Base-by-base conservation (phyloP, 768 basidiomycete species). In the Kwoniella shandongensis region DNA sequence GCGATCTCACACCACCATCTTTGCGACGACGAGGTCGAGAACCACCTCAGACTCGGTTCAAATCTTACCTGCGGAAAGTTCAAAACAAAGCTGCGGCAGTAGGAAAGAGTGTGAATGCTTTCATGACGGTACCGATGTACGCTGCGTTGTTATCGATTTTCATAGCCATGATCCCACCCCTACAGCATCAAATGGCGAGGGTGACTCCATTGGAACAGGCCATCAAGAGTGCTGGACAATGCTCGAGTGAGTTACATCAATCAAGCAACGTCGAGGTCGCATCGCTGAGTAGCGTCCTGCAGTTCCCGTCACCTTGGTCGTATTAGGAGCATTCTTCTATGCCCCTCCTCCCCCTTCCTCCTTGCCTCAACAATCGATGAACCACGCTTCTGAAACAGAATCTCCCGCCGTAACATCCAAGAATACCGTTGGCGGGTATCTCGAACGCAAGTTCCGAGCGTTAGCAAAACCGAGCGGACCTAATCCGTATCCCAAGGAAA, bases 251-350 rank as follows among this genome's bases (percentile, higher is more conserved):
- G 74, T 66, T 32, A n/a, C n/a, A n/a, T n/a, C n/a, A n/a, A n/a
- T n/a, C n/a, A n/a, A n/a, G n/a, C n/a, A n/a, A n/a, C n/a, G n/a
- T n/a, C n/a, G n/a, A n/a, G n/a, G n/a, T n/a, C n/a, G n/a, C n/a
- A n/a, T n/a, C 4, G 5, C 29, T n/a, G 20, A 30, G 29, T 26
- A 13, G 40, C 25, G 44, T 11, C 51, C 25, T 3, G 17, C 25
- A 10, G 86, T 97, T 59, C 94, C 93, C 0, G 70, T 97, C 25
- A 97, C 93, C 1, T 79, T 96, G 23, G 81, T 97, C 54, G 91
- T 96, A 5, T 85, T 97, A 40, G 93, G 93, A 11, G 91, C 88
- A 13, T 97, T 93, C 80, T 94, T 94, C 78, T 87, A 77, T 57
- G 48, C 69, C n/a, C 74, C 78, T 38, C 58, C 67, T 18, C 48